These are phyloP conservation scores for Ophiognomonia clavigignenti-juglandacearum DNA, from an alignment of 2,329 filamentous ascomycete species.

Conservation along the genomic window DNA sequence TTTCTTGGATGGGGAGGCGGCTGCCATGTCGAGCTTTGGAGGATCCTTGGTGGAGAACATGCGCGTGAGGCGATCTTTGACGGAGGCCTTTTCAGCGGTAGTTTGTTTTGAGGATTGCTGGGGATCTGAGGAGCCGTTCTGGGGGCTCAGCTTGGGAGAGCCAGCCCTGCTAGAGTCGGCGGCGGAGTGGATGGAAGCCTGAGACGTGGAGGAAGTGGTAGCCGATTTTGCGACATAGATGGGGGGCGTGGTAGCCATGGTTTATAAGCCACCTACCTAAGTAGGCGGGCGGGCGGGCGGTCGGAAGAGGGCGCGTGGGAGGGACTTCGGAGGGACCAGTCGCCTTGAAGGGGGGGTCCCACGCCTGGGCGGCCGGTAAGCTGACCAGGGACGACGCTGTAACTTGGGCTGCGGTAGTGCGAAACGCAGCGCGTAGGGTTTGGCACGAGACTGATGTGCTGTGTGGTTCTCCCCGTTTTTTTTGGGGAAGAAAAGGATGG, in stretches of 20 bases:
- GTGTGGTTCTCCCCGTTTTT: background rate
- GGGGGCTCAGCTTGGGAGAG: conserved; percentile 35
- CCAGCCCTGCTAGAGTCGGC: conserved; percentile 31
- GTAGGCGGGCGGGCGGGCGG: background rate
- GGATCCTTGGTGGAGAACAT: conserved; percentile 60
- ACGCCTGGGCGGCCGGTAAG: background rate
- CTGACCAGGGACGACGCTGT: background rate
- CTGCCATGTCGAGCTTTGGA: conserved; percentile 23
- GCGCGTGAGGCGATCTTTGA: conserved; percentile 60
- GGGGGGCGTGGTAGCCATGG: conserved; percentile 27
- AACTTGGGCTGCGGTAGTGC: background rate
- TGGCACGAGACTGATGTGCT: background rate
- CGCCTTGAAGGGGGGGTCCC: background rate
- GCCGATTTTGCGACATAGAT: conserved; percentile 24
- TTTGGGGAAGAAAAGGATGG: background rate
- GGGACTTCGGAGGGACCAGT: background rate
- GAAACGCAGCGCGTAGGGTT: background rate
- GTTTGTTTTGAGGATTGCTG: conserved; percentile 33
- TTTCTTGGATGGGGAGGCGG: conserved; percentile 12
- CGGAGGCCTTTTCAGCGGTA: conserved; percentile 47
- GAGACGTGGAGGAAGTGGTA: conserved; percentile 40
- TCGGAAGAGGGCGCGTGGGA: background rate
- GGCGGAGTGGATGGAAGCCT: conserved; percentile 44
- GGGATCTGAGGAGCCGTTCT: conserved; percentile 30
- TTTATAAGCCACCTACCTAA: conserved; percentile 3